Conservation (phyloP, 192 early-diverging fungal species). For the Rhizophlyctis rosea region DNA sequence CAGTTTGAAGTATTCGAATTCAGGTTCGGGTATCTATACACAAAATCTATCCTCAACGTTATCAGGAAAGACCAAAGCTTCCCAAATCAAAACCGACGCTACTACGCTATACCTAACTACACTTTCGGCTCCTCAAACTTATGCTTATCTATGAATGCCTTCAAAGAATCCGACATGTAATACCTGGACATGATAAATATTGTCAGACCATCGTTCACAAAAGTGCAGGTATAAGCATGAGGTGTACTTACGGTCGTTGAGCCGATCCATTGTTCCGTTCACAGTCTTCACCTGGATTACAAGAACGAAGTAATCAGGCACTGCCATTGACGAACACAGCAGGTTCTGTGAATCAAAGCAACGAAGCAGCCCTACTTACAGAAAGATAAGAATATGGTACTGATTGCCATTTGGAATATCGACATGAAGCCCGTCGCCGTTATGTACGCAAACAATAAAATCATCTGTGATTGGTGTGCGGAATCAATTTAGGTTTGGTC, state of each 20-base stretch:
- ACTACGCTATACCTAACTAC: no score
- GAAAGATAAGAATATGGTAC: slow-evolving; percentile 55
- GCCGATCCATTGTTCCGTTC: slow-evolving; percentile 53
- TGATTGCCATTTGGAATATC: slow-evolving; percentile 49
- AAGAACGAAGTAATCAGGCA: background rate
- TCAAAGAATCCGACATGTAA: background rate
- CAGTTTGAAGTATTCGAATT: no score
- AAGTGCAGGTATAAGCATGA: background rate
- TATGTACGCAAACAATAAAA: slow-evolving; percentile 38
- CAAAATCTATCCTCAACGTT: no score
- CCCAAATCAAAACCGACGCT: no score
- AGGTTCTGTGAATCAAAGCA: background rate
- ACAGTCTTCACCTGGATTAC: slow-evolving; percentile 31
- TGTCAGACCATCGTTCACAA: no score
- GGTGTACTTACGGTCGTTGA: slow-evolving; percentile 37
- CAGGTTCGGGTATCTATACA: no score
- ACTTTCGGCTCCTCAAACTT: background rate
- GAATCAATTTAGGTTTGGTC: no score
- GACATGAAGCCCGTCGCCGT: slow-evolving; percentile 46
- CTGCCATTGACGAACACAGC: background rate
- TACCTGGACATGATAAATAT: background rate
- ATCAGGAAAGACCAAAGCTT: no score
- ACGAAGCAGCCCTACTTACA: slow-evolving; percentile 10
- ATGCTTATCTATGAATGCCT: background rate
- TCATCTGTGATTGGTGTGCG: slow-evolving; percentile 27